Percentiles rank a stretch among this genome's conserved stretches.
Conservation (phyloP, 805 yeast genomes). For the Metschnikowia cerradonensis region DNA sequence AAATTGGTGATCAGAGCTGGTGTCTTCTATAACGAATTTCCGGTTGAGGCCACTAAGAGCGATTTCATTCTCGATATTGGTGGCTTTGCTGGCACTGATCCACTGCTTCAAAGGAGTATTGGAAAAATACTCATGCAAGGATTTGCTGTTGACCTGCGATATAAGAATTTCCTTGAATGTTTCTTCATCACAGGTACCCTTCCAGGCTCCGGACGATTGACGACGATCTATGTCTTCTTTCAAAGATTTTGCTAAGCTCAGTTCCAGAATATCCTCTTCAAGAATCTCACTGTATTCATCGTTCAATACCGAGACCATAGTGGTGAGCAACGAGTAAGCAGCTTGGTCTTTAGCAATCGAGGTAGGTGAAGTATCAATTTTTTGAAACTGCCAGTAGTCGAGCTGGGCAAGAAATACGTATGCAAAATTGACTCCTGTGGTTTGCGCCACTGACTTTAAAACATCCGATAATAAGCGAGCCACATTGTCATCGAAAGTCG, state of each 20-base stretch:
- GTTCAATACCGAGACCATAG: constrained; percentile 26
- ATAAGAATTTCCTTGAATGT: not conserved
- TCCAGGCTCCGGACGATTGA: constrained; percentile 26
- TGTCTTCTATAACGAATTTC: not conserved
- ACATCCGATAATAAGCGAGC: constrained; percentile 21
- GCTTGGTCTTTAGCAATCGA: constrained; percentile 26
- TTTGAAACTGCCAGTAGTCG: constrained; percentile 38
- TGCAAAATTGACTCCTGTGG: constrained; percentile 46
- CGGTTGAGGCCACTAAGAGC: constrained; percentile 1
- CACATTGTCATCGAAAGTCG: constrained; percentile 11
- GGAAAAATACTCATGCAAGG: constrained; percentile 25
- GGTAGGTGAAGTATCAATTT: constrained; percentile 9
- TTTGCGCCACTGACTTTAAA: constrained; percentile 20
- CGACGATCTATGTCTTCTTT: constrained; percentile 25
- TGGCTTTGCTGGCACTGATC: constrained; percentile 16
- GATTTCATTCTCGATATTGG: not conserved
- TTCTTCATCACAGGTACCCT: constrained; percentile 3
- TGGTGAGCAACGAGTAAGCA: constrained; percentile 28
- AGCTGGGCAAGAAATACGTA: constrained; percentile 45
- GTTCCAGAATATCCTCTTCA: constrained; percentile 19
- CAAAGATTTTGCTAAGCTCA: constrained; percentile 19
- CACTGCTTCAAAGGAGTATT: constrained; percentile 28
- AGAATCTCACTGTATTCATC: constrained; percentile 24
- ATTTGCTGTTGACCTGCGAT: constrained; percentile 15
- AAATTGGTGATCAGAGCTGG: constrained; percentile 6